Base-by-base conservation (phyloP, 306 rosid genomes). In the Albizia julibrissin region DNA sequence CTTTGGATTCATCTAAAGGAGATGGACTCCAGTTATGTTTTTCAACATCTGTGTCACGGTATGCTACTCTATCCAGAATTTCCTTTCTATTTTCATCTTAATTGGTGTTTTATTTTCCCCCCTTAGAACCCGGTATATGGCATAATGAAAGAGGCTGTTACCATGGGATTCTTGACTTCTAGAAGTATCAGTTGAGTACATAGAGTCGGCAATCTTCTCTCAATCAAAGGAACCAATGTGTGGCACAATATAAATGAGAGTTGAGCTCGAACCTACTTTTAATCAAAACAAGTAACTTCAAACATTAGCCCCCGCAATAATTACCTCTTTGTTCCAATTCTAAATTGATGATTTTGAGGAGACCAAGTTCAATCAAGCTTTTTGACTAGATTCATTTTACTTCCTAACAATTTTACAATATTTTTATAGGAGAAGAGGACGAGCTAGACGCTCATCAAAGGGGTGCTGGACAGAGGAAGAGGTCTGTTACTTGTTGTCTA, bases 391-490 rank as follows among this genome's bases (percentile, higher is more conserved):
- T 73, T 50, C 34, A 44, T 31, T 26, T 40, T 24, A 37, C 12
- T 50, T 66, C 18, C 44, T 74, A 14, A 4, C 33, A 42, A 3
- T 27, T 62, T 79, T 79, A 26, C 12, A 1, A 22, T 15, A 76
- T 70, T 61, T 49, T 81, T 50, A 46, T 59, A 91, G 95, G 76
- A 85, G 76, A 69, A 59, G 3, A 43, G 78, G 21, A 78, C 69
- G 78, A 43, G 47, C 47, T 43, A 43, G 47, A 78, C 86, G 88
- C 75, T 89, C 89, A 42, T 34, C 76, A 2, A 83, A 62, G 69
- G 79, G 81, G 66, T 54, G 76, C 65, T 91, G 95, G 90, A 83
- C 88, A 18, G 88, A 83, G 62, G 84, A 89, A 79, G 89, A 89
- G 93, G 95, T 86, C 22, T 27, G 82, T 80, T 75, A 24, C 54